Evolutionary conservation across 2,329 filamentous ascomycete species (phyloP), one percentile per base, ranked within the genome.

Genomic region (Didymella lethalis): DNA sequence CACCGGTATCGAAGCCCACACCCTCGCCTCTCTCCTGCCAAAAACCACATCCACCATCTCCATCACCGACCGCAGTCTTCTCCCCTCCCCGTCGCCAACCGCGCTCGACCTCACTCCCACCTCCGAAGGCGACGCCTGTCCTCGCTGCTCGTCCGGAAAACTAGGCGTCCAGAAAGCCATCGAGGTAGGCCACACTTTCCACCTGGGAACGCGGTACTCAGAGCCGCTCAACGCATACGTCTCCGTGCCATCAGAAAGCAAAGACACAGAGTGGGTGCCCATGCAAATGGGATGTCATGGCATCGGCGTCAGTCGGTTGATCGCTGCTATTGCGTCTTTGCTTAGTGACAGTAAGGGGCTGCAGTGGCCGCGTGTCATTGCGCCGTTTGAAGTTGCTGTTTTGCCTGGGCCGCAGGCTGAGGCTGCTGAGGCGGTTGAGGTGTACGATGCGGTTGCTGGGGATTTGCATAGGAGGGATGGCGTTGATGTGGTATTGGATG

Each of bases 231-330:
- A 84, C 7, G 90, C 91, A 1, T 82, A 78, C 0, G 84, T 95
- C 2, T 79, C 81, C 14, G 65, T 67, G 81, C 26, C 84, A 2
- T 29, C 46, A 0, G 11, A 79, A 26, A 69, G 66, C 4, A 31
- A 63, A 65, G 61, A 38, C 29, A 64, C 77, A 16, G 75, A 75
- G 8, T 51, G 57, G 51, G 82, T 87, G 0, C 82, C 88, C 0
- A 84, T 97, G 70, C 87, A 96, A 64, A 99, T 99, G 95, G 95
- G 95, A 54, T 99, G 95, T 75, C 92, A 97, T 73, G 95, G 95
- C 0, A 96, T 99, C 61, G 95, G 95, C 1, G 87, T 99, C 18
- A 96, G 93, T 5, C 89, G 95, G 44, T 88, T 99, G 68, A 89
- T 99, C 61, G 93, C 90, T 8, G 92, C 95, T 1, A 87, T 95